Conservation (phyloP, 1,139 yeast species). For the Ogataea hybrid region DNA sequence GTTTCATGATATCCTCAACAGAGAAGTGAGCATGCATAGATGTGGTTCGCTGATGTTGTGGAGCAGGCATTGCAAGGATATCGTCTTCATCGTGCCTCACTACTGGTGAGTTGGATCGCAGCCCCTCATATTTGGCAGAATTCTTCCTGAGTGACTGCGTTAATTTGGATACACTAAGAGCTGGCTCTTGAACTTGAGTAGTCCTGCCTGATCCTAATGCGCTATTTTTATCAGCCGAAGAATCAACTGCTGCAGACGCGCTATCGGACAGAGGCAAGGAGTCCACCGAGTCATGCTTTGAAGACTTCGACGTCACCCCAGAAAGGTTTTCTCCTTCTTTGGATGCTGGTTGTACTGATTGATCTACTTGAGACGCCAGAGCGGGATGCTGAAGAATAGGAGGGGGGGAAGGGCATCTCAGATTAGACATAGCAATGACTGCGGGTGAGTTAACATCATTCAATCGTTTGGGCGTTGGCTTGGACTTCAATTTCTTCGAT, state of each 20-base stretch:
- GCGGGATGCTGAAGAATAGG: slow-evolving; percentile 49
- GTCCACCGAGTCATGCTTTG: slow-evolving; percentile 3
- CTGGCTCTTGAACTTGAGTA: background rate
- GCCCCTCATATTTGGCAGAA: slow-evolving; percentile 1
- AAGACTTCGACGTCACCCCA: background rate
- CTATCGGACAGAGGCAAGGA: background rate
- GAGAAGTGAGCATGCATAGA: slow-evolving; percentile 81
- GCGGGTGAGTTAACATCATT: slow-evolving; percentile 30
- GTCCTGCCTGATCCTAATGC: background rate
- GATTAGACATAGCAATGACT: slow-evolving; percentile 51
- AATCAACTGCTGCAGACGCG: background rate
- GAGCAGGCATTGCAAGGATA: slow-evolving; percentile 4
- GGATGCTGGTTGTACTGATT: too few species aligned
- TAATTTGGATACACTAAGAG: slow-evolving; percentile 14
- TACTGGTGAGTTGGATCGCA: background rate
- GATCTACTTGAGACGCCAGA: background rate
- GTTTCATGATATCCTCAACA: slow-evolving; percentile 68
- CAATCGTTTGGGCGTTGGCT: slow-evolving; percentile 4
- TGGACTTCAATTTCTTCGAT: slow-evolving; percentile 16
- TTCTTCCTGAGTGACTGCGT: slow-evolving; percentile 22
- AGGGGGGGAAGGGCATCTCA: slow-evolving; percentile 68
- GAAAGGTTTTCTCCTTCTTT: slow-evolving; percentile 3
- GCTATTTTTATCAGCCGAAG: too few species aligned
- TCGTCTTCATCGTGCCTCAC: background rate
- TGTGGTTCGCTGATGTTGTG: slow-evolving; percentile 50